phyloP scores from a whole-genome alignment of 1,139 yeast species.

The Suhomyces guaymorum region DNA sequence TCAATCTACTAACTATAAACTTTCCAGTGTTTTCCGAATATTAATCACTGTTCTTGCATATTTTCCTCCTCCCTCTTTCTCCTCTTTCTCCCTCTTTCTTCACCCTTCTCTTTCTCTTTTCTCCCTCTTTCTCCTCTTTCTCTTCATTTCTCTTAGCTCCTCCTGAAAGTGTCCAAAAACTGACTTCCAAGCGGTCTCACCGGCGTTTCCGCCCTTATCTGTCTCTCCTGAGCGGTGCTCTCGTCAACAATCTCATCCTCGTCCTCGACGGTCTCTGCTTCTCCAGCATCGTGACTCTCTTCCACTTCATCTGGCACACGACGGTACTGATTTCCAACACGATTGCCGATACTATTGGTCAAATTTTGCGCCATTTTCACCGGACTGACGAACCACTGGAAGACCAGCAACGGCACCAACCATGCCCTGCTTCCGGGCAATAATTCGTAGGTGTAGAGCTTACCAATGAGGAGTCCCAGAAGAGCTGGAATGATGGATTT shows the following conservation, averaged over 20 bases:
- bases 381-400: constrained; percentile 30
- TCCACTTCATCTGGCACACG: constrained; percentile 2
- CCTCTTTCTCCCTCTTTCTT: no score
- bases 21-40: no score
- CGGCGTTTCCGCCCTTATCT: constrained; percentile 54
- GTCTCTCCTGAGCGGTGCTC: constrained; percentile 8
- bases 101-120: no score
- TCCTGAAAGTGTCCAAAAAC: constrained; percentile 57
- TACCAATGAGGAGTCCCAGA: constrained; percentile 63
- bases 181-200: constrained; percentile 61
- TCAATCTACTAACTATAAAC: no score
- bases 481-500: constrained; percentile 51
- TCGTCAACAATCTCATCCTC: constrained; percentile 13
- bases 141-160: constrained; percentile 3
- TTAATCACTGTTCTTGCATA: no score
- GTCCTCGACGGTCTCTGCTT: constrained; percentile 17
- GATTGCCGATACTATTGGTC: neutral
- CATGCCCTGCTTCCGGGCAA: constrained; percentile 62
- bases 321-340: constrained; percentile 6
- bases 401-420: constrained; percentile 40
- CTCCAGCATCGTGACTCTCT: neutral
- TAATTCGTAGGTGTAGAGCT: constrained; percentile 52
- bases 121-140: no score
- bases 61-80: no score
- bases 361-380: constrained; percentile 1